Percentiles rank a stretch among this genome's conserved stretches.
Conservation (phyloP, 2,329 filamentous ascomycete genomes). For the Fusarium chlamydosporum region DNA sequence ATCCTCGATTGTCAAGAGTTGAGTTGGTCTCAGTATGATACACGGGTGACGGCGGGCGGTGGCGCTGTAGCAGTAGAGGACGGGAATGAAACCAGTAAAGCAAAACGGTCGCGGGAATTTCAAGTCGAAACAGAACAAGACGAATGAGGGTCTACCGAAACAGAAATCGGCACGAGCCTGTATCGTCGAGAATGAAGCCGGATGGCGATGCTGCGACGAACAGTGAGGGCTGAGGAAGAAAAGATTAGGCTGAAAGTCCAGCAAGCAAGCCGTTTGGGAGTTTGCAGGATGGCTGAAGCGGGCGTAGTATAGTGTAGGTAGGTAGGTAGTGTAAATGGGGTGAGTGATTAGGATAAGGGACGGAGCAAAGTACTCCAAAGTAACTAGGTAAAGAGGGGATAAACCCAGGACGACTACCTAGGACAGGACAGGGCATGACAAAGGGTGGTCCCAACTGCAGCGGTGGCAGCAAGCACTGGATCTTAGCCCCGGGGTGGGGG, state of each 20-base stretch:
- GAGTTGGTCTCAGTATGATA: conserved; percentile 26
- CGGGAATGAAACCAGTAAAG: conserved; percentile 14
- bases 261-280: conserved; percentile 32
- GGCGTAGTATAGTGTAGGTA: conserved; percentile 34
- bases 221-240: conserved; percentile 32
- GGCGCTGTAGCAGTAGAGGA: conserved; percentile 22
- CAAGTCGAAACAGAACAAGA: conserved; percentile 16
- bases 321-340: conserved; percentile 22
- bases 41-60: conserved; percentile 34
- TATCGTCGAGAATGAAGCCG: conserved; percentile 34
- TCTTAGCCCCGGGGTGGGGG: conserved; percentile 30
- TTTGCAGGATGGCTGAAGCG: conserved; percentile 42
- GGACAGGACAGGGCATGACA: conserved; percentile 10
- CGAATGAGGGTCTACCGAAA: conserved; percentile 21
- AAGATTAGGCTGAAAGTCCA: conserved; percentile 39
- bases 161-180: conserved; percentile 19
- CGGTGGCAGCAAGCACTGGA: conserved; percentile 41
- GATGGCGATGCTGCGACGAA: conserved; percentile 32
- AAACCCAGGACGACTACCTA: conserved; percentile 25
- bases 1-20: conserved; percentile 40
- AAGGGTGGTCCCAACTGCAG: conserved; percentile 38
- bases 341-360: conserved; percentile 35
- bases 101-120: conserved; percentile 19
- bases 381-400: conserved; percentile 35
- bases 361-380: conserved; percentile 38